These are phyloP conservation scores for Ceratocystis diversiconidia DNA, from an alignment of 2,329 filamentous ascomycete genomes.

Conservation along the genomic window DNA sequence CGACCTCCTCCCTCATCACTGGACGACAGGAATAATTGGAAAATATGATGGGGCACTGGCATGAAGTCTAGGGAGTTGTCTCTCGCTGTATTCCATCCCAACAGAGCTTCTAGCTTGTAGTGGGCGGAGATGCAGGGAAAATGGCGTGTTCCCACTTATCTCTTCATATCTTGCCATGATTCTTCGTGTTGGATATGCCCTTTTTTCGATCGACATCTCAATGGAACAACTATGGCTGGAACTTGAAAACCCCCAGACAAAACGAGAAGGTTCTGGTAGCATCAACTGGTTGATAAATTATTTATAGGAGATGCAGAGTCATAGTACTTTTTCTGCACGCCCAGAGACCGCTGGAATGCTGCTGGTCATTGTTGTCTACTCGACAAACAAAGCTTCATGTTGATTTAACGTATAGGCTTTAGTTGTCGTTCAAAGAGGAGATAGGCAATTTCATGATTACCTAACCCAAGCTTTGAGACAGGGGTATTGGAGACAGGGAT, in stretches of 20 bases:
- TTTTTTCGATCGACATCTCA: constrained; percentile 1
- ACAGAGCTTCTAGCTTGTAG: neutral
- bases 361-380: neutral
- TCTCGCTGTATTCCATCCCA: neutral
- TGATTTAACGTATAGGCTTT: neutral
- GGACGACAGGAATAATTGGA: neutral
- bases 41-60: neutral
- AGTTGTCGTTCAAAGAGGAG: constrained; percentile 16
- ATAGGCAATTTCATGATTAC: constrained; percentile 11
- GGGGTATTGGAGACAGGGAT: neutral
- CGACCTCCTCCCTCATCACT: neutral
- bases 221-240: neutral
- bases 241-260: neutral
- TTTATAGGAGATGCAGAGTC: neutral
- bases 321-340: neutral
- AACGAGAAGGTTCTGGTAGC: neutral
- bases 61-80: constrained; percentile 3
- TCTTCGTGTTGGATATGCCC: neutral
- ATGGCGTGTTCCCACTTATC: neutral
- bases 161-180: neutral
- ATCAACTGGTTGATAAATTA: neutral
- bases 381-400: neutral
- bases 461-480: constrained; percentile 11
- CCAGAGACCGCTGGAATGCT: neutral
- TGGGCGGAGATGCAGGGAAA: neutral